phyloP scores from a whole-genome alignment of 2,329 filamentous ascomycete genomes.

The Scedosporium aurantiacum region DNA sequence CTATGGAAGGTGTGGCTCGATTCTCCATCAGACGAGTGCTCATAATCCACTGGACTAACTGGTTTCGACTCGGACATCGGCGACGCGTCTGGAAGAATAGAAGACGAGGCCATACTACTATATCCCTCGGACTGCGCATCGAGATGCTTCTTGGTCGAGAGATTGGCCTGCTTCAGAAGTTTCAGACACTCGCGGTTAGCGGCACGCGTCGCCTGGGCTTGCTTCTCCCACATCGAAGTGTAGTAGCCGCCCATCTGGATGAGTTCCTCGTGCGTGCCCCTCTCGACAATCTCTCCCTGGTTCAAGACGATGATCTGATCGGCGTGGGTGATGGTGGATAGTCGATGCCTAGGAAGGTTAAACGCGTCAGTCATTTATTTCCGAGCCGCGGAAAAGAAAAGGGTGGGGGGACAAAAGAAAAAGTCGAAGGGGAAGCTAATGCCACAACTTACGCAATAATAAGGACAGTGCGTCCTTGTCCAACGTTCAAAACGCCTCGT shows the following conservation, averaged over 20 bases:
- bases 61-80: background rate
- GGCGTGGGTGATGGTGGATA: conserved; percentile 77
- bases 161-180: conserved; percentile 13
- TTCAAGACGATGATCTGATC: conserved; percentile 76
- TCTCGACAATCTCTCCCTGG: conserved; percentile 65
- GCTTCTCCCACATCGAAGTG: conserved; percentile 79
- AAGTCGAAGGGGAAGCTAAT: no score
- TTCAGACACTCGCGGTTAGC: conserved; percentile 33
- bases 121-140: conserved; percentile 35
- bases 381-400: background rate
- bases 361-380: conserved; percentile 12
- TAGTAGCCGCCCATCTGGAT: conserved; percentile 62
- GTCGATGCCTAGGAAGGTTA: conserved; percentile 46
- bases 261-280: conserved; percentile 68
- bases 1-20: conserved; percentile 5
- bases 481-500: conserved; percentile 69
- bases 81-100: conserved; percentile 1
- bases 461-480: conserved; percentile 78
- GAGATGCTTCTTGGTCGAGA: conserved; percentile 14
- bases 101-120: conserved; percentile 29
- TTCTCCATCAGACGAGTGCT: conserved; percentile 4
- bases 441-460: conserved; percentile 68
- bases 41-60: background rate
- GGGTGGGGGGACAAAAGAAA: background rate
- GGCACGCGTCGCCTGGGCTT: conserved; percentile 66